A percentile compares a stretch with the other conserved stretches of the same genome.
These are phyloP conservation scores for Penicillium nucicola DNA, from an alignment of 495 filamentous ascomycete genomes.

Conservation along the genomic window DNA sequence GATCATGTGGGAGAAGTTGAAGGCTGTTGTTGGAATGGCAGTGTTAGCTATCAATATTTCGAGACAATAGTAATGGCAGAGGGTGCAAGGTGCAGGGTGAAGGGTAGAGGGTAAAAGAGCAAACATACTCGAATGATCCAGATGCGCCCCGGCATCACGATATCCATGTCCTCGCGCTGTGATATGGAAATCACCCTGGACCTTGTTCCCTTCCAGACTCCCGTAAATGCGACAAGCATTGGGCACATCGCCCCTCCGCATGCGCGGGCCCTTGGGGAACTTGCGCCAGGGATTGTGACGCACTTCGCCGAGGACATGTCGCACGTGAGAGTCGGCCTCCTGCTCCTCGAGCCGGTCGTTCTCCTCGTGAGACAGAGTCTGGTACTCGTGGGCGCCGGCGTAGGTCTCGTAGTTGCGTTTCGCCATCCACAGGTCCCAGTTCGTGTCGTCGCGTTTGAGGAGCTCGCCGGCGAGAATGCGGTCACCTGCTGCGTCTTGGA, in stretches of 20 bases:
- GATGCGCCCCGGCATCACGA: constrained; percentile 69
- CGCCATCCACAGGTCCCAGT: constrained; percentile 79
- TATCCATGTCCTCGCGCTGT: constrained; percentile 96
- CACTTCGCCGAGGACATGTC: constrained; percentile 50
- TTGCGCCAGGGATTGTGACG: constrained; percentile 44
- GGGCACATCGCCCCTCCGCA: constrained; percentile 52
- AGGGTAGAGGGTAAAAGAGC: too few species aligned
- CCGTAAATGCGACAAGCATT: constrained; percentile 85
- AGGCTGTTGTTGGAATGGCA: constrained; percentile 46
- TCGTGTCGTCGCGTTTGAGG: constrained; percentile 72
- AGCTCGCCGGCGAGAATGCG: constrained; percentile 77
- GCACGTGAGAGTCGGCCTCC: constrained; percentile 51
- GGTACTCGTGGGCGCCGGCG: constrained; percentile 47
- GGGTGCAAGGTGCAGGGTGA: too few species aligned
- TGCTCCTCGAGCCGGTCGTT: constrained; percentile 37
- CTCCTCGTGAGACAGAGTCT: constrained; percentile 47
- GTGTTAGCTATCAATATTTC: neutral
- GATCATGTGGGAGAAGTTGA: constrained; percentile 98
- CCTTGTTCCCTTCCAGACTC: constrained; percentile 87
- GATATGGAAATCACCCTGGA: constrained; percentile 98
- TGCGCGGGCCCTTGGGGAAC: constrained; percentile 65
- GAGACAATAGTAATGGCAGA: too few species aligned
- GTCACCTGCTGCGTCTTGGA: constrained; percentile 93
- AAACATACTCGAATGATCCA: constrained; percentile 75
- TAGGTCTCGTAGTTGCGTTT: constrained; percentile 67